phyloP scores from a whole-genome alignment of 495 filamentous ascomycete species.

The Penicillium maclennaniae region DNA sequence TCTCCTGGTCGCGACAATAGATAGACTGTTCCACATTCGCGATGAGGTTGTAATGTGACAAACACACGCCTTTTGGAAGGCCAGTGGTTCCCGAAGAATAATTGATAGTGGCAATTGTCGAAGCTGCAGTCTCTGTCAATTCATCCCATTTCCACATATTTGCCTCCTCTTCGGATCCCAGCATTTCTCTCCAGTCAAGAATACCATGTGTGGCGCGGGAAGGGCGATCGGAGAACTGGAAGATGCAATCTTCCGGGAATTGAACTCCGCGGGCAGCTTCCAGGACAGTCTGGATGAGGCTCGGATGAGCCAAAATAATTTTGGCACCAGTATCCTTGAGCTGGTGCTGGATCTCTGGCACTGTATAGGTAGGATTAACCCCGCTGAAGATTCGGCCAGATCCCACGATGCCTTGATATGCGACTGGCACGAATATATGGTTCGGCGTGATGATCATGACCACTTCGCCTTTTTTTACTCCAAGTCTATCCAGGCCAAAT shows the following conservation, averaged over 20 bases:
- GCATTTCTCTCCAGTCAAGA: constrained; percentile 56
- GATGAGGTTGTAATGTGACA: constrained; percentile 57
- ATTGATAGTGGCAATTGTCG: constrained; percentile 56
- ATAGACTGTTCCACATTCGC: constrained; percentile 54
- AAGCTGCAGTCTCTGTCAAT: constrained; percentile 25
- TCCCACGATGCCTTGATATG: constrained; percentile 74
- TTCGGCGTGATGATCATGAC: constrained; percentile 63
- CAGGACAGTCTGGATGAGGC: constrained; percentile 18
- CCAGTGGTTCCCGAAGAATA: constrained; percentile 86
- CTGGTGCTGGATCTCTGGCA: constrained; percentile 75
- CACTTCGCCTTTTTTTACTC: constrained; percentile 57
- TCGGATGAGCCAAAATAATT: constrained; percentile 61
- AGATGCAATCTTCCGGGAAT: too few species aligned
- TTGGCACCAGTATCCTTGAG: constrained; percentile 68
- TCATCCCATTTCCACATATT: constrained; percentile 16
- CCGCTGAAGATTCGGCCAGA: constrained; percentile 73
- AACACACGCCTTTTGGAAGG: constrained; percentile 78
- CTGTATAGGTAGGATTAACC: constrained; percentile 76
- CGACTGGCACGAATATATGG: constrained; percentile 57
- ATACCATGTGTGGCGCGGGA: constrained; percentile 56
- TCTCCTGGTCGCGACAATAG: constrained; percentile 52
- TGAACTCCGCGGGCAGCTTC: too few species aligned
- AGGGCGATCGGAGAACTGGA: constrained; percentile 35
- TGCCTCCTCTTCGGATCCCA: constrained; percentile 28
- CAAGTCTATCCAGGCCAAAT: too few species aligned